Evolutionary conservation across 805 yeast genomes (phyloP), one percentile per base, ranked within the genome.

Genomic region (Vanderwaltozyma polyspora): DNA sequence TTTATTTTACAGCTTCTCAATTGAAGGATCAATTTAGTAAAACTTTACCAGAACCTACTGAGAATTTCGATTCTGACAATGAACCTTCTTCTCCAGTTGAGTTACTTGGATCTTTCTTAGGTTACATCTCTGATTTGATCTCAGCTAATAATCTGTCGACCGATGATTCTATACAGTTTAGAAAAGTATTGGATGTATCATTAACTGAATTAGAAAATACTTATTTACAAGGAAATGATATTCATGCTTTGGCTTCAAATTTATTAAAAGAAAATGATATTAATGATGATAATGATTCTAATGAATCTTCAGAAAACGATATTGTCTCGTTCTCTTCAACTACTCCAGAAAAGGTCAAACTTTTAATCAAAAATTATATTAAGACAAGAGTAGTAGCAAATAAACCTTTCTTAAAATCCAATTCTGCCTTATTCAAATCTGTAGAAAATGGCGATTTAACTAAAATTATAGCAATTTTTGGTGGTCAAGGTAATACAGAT

Each of bases 401-500:
- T 41, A 58, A 68, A 35, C 71, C 77, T 25, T 64, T 71, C 46
- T 59, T 60, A 51, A 62, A 62, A 40, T 66, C 70, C 42, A 68
- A 63, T 33, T 66, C 77, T 17, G 76, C 80, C 33, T 68, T 89
- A 38, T 70, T 85, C 57, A 68, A 75, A 42, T 75, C 81, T 33
- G 72, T 72, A n/a, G 52, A 65, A 34, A 66, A 67, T 40, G 63
- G 67, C 27, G 62, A 68, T 35, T 54, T 65, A 33, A 67, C 68
- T 38, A 63, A 68, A 28, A 61, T 87, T 37, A 75, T 72, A 40
- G 94, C 96, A 43, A 76, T 91, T 47, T 91, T 89, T 52, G 98
- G 99, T 58, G 99, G 99, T 53, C 99, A 91, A 68, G 99, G 99
- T 63, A 89, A 85, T 67, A 79, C 94, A 34, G 97, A 91, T 57